phyloP scores from a whole-genome alignment of 495 filamentous ascomycete genomes.

The Podospora pseudocomata region DNA sequence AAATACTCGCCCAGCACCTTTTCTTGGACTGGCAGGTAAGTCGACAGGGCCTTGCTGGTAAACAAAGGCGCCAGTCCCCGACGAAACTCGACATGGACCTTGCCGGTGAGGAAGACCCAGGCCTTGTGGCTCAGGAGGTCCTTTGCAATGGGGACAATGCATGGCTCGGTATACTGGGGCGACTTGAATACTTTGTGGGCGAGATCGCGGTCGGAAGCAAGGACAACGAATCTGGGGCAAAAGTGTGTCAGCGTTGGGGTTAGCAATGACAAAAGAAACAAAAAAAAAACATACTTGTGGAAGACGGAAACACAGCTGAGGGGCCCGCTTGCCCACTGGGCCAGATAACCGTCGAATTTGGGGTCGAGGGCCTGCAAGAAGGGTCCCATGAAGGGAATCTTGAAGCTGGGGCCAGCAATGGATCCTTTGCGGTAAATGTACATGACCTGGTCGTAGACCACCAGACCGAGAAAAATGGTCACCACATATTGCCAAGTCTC shows the following conservation, averaged over 20 bases:
- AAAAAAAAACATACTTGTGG: conserved; percentile 71
- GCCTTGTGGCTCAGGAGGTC: conserved; percentile 83
- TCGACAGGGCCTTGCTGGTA: conserved; percentile 75
- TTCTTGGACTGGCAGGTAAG: conserved; percentile 83
- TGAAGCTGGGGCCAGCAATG: conserved; percentile 74
- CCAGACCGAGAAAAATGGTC: conserved; percentile 16
- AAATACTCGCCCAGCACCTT: conserved; percentile 82
- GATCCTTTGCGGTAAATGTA: conserved; percentile 80
- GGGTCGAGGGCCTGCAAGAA: conserved; percentile 86
- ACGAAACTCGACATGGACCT: conserved; percentile 85
- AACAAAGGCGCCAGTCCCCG: conserved; percentile 90
- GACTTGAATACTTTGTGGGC: conserved; percentile 95
- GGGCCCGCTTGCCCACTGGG: conserved; percentile 84
- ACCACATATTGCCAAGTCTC: conserved; percentile 19
- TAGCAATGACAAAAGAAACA: background rate
- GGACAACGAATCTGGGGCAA: conserved; percentile 76
- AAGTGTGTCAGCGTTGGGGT: background rate
- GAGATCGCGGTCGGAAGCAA: conserved; percentile 87
- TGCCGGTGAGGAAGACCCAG: conserved; percentile 95
- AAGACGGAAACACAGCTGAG: conserved; percentile 95
- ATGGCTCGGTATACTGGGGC: conserved; percentile 81
- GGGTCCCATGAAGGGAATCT: conserved; percentile 88
- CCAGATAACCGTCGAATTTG: conserved; percentile 77
- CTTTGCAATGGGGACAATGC: conserved; percentile 84
- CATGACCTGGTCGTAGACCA: conserved; percentile 54